phyloP scores from a whole-genome alignment of 2,329 filamentous ascomycete species.

The Colletotrichum viniferum region DNA sequence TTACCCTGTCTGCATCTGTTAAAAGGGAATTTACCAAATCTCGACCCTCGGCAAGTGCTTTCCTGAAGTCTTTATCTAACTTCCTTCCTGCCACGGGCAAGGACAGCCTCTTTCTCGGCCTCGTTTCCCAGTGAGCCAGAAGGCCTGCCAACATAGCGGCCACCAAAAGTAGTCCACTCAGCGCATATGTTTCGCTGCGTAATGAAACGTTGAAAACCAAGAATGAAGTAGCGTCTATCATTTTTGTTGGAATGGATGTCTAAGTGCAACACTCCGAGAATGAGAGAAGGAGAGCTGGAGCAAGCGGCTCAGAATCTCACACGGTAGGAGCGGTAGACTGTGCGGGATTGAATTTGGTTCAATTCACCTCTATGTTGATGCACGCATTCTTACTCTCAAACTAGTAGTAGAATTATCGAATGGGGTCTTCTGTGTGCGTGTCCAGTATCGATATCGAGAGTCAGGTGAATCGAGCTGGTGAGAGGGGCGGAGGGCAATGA shows the following conservation, averaged over 20 bases:
- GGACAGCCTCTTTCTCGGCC: background rate
- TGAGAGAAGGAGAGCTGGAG: background rate
- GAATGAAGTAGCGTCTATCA: background rate
- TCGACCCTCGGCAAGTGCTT: background rate
- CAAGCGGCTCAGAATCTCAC: background rate
- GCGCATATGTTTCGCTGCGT: background rate
- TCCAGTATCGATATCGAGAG: background rate
- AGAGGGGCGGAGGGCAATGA: no score
- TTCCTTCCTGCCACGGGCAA: background rate
- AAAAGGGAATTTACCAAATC: background rate
- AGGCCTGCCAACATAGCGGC: background rate
- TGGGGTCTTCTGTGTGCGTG: background rate
- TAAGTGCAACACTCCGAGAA: background rate
- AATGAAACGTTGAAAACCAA: background rate
- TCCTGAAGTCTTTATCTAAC: background rate
- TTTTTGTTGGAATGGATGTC: background rate
- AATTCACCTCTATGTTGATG: background rate
- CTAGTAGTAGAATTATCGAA: rapidly evolving
- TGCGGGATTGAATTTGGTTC: background rate
- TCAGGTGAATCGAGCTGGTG: background rate
- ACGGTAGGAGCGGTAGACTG: background rate
- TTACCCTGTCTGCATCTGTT: background rate
- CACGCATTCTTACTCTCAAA: background rate
- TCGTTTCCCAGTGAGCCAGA: background rate
- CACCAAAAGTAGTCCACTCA: background rate